Conservation (phyloP, 768 basidiomycete species). For the Hypsizygus marmoreus region DNA sequence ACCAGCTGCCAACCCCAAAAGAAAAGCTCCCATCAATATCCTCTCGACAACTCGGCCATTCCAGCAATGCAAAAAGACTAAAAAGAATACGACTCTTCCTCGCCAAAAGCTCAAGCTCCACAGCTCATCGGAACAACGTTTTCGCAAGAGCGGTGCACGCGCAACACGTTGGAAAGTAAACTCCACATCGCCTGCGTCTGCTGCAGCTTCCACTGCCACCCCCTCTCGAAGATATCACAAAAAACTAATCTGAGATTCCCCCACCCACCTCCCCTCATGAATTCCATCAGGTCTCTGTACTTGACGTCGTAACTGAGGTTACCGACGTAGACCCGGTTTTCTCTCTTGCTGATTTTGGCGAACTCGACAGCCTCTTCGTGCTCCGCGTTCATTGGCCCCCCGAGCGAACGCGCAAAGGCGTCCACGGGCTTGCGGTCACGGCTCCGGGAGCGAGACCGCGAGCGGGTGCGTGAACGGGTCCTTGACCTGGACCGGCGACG, state of each 20-base stretch:
- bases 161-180: conserved; percentile 23
- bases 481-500: conserved; percentile 72
- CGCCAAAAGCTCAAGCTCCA: conserved; percentile 40
- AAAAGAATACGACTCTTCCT: conserved; percentile 39
- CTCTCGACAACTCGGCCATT: conserved; percentile 69
- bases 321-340: conserved; percentile 98
- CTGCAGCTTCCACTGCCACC: conserved; percentile 34
- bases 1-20: conserved; percentile 93
- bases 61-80: conserved; percentile 45
- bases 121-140: conserved; percentile 34
- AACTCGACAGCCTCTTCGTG: conserved; percentile 96
- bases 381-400: conserved; percentile 87
- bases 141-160: conserved; percentile 14
- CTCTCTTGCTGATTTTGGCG: conserved; percentile 93
- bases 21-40: conserved; percentile 95
- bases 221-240: conserved; percentile 42
- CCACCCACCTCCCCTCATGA: conserved; percentile 99
- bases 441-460: conserved; percentile 54
- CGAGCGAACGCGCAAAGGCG: conserved; percentile 76
- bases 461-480: conserved; percentile 50
- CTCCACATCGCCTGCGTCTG: conserved; percentile 22
- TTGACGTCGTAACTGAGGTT: conserved; percentile 99
- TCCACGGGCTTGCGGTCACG: conserved; percentile 64
- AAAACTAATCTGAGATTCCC: conserved; percentile 68
- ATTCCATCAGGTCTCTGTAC: conserved; percentile 99